Evolutionary conservation across 805 yeast species (phyloP).

Genomic region (Candida morakotiae): DNA sequence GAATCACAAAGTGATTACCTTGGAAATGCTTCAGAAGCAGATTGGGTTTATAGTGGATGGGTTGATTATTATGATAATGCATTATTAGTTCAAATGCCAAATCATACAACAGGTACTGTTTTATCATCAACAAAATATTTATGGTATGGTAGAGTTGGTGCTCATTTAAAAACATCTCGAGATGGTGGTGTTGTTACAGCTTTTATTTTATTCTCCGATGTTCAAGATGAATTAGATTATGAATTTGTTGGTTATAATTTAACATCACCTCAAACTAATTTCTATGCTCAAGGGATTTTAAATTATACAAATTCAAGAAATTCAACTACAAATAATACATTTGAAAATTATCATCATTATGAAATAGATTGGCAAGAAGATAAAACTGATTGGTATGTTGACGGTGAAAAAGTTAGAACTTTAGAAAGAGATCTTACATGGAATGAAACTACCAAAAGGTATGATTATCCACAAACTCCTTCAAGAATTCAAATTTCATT

Average conservation of each 20-base stretch:
- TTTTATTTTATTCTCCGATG: conserved; percentile 74
- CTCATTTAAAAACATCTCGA: conserved; percentile 69
- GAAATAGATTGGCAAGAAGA: conserved; percentile 83
- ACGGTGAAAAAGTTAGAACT: conserved; percentile 65
- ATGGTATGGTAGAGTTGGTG: conserved; percentile 84
- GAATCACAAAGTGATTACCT: conserved; percentile 39
- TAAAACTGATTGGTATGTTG: conserved; percentile 63
- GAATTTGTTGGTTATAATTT: conserved; percentile 81
- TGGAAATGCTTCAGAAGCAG: conserved; percentile 65
- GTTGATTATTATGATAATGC: conserved; percentile 47
- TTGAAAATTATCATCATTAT: conserved; percentile 67
- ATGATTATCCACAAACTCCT: conserved; percentile 70
- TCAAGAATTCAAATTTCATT: conserved; percentile 66
- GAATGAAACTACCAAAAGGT: conserved; percentile 56
- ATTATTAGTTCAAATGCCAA: conserved; percentile 71
- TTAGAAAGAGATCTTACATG: conserved; percentile 56
- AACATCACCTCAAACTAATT: conserved; percentile 69
- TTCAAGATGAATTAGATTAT: conserved; percentile 85
- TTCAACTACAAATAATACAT: conserved; percentile 48
- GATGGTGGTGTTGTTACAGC: conserved; percentile 81
- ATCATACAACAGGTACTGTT: conserved; percentile 70
- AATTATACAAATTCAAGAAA: conserved; percentile 59
- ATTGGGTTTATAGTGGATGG: conserved; percentile 71
- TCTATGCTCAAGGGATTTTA: conserved; percentile 68
- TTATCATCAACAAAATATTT: conserved; percentile 72